A percentile compares a stretch with the other conserved stretches of the same genome.
phyloP scores from a whole-genome alignment of 495 filamentous ascomycete species.

The Podospora bellae-mahoneyi region DNA sequence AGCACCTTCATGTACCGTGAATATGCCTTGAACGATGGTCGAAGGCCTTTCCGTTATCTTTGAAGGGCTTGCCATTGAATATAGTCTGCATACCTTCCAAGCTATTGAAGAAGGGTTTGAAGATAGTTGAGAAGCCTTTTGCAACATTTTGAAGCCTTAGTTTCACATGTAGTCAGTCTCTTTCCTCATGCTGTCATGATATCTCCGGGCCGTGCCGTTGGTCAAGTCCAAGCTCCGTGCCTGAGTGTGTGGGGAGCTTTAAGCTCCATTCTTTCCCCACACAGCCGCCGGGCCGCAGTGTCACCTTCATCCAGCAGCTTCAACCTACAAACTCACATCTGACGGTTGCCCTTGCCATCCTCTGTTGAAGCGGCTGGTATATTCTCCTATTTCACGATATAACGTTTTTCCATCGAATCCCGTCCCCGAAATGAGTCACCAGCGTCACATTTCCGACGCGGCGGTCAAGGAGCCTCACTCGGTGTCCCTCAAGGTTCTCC shows the following conservation, averaged over 20 bases:
- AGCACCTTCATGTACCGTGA: no score
- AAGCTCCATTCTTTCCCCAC: background rate
- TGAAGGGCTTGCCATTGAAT: no score
- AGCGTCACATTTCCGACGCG: slow-evolving; percentile 49
- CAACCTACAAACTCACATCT: background rate
- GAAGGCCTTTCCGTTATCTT: no score
- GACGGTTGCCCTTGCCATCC: slow-evolving; percentile 13
- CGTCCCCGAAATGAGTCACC: slow-evolving; percentile 43
- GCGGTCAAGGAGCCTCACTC: slow-evolving; percentile 72
- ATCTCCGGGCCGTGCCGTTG: background rate
- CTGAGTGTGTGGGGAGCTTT: background rate
- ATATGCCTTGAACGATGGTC: no score
- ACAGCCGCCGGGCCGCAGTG: background rate
- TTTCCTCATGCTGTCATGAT: background rate
- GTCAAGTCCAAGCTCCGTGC: background rate
- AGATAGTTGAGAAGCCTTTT: no score
- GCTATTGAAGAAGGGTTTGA: no score
- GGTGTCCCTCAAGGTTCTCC: slow-evolving; percentile 78
- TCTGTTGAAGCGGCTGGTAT: background rate
- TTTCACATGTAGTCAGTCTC: background rate
- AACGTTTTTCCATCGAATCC: background rate
- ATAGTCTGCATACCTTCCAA: no score
- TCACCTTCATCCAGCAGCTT: background rate
- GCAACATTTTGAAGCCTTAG: no score
- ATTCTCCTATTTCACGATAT: background rate